phyloP scores from a whole-genome alignment of 148 eudicot genomes.

The Fagopyrum homotropicum region DNA sequence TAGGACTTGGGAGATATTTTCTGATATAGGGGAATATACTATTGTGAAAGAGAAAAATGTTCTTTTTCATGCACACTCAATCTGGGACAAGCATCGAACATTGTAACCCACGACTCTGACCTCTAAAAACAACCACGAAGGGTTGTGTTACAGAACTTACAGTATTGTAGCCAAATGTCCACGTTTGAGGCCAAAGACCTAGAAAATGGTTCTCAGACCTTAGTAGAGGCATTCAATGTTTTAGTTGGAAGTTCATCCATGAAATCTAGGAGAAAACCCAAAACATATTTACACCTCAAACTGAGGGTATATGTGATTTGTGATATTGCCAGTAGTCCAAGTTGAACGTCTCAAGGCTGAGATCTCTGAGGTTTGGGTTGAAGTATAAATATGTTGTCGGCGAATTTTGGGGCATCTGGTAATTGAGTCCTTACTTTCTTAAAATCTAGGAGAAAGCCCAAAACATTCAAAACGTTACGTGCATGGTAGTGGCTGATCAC shows the following conservation, averaged over 20 bases:
- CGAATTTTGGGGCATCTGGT: no score
- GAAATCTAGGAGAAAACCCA: neutral
- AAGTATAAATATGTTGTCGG: no score
- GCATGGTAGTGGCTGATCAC: neutral
- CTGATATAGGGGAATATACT: neutral
- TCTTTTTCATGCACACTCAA: neutral
- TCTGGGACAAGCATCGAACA: neutral
- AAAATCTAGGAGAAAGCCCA: no score
- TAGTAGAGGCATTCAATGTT: neutral
- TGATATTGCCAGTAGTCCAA: neutral
- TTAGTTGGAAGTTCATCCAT: neutral
- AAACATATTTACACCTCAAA: conserved; percentile 1
- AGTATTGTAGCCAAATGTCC: neutral
- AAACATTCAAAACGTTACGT: no score
- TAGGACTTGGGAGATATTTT: neutral
- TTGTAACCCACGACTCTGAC: neutral
- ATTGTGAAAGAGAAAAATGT: neutral
- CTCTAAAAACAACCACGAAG: neutral
- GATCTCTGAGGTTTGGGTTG: neutral
- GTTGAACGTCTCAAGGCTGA: neutral
- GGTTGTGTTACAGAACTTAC: neutral
- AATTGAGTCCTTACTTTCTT: no score
- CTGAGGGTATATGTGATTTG: neutral
- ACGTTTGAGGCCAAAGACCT: neutral
- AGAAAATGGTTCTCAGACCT: neutral